Base-by-base conservation (phyloP, 2,329 filamentous ascomycete species). In the Decorospora gaudefroyi region DNA sequence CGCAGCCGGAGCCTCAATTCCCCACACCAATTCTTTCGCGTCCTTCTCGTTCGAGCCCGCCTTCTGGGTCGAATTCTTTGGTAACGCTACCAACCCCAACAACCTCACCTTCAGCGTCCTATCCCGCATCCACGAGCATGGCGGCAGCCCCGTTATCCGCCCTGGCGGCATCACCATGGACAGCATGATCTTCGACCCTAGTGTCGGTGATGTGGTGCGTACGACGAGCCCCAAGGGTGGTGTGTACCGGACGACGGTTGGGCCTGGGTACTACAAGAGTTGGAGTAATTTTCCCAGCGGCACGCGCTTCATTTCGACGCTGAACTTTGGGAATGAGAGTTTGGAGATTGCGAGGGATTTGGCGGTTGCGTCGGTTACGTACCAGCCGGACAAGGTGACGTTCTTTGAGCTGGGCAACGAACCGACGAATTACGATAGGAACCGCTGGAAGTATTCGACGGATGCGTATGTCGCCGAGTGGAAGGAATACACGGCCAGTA, bases 41-140 rank as follows among this genome's bases (percentile, higher is more conserved):
- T 48, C 47, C 8, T 51, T 51, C 28, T 51, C 45, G 1, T 48
- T 51, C 11, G 45, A 48, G 29, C 40, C 39, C 11, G 40, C 48
- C 10, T 51, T 49, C 45, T 51, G 45, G 48, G 45, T 49, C 10
- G 48, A 51, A 6, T 51, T 51, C 27, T 51, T 51, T 36, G 40
- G 48, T 9, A 45, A 45, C 23, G 35, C 49, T 5, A 49, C 32
- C 33, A 49, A 29, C 21, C 36, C 45, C 1, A 49, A 49, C 12
- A 35, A 35, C 2, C 40, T 51, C 7, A 51, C 45, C 3, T 42
- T 51, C 8, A 27, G 12, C 18, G 21, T 34, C 6, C 12, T 51
- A 23, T 10, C 38, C 8, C 38, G 45, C 2, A 49, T 51, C 3
- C 40, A 49, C 16, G 45, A 51, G 15, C 40, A 45, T 42, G 45